Evolutionary conservation across 345 rosid genomes (phyloP).

Genomic region (Garcia nutans): DNA sequence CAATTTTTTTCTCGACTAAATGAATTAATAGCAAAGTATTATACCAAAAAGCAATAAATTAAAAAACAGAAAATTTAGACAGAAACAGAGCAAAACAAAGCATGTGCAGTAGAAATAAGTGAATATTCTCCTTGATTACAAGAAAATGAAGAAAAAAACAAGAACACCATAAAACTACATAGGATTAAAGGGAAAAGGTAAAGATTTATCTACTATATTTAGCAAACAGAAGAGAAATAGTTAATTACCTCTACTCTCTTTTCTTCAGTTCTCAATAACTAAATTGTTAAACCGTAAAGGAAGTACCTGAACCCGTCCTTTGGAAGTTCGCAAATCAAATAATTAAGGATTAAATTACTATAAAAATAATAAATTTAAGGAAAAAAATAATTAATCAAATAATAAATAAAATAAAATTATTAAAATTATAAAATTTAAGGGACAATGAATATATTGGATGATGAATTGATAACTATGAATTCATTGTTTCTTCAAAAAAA

Average conservation of each 20-base stretch:
- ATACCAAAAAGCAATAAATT: not conserved
- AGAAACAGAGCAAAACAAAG: not conserved
- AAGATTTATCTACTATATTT: not conserved
- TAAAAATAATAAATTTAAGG: no score
- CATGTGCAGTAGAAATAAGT: not conserved
- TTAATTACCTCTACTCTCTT: constrained; percentile 42
- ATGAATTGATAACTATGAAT: no score
- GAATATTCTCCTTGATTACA: constrained; percentile 10
- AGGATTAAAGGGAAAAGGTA: not conserved
- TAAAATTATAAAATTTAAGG: no score
- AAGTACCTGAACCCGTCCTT: no score
- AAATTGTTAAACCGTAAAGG: no score
- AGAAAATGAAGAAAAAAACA: not conserved
- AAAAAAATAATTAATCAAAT: no score
- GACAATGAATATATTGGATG: no score
- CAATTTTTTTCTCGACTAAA: constrained; percentile 33
- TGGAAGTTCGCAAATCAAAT: no score
- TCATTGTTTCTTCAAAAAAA: no score
- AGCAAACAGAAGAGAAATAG: not conserved
- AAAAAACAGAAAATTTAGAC: not conserved
- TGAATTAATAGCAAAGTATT: constrained; percentile 21
- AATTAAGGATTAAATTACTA: no score
- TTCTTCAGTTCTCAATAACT: no score
- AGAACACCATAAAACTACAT: not conserved
- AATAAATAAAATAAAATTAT: no score